Evolutionary conservation across 148 eudicot genomes (phyloP), one percentile per base, ranked within the genome.

Genomic region (Camellia lanceoleosa): DNA sequence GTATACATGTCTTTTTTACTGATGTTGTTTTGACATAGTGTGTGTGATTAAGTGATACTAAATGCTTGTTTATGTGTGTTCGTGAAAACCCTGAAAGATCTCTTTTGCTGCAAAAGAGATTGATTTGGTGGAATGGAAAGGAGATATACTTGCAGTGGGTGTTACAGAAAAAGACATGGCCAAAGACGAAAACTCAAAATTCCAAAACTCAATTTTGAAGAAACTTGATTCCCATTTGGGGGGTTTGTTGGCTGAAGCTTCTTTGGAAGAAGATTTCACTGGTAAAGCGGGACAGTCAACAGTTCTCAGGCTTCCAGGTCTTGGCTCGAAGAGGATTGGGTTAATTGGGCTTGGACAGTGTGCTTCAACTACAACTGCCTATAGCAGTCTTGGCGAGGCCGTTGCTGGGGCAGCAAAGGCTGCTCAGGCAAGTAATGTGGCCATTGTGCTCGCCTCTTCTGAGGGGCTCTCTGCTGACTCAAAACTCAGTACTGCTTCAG

Each of bases 61-160:
- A 79, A 69, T 79, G 51, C 13, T 74, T 84, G 42, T 79, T 80
- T 74, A 10, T 76, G 7, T 62, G 49, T 76, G 38, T 30, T 82
- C 51, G 44, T 73, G 74, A 78, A 78, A 82, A 77, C 44, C 59
- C 54, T 71, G 62, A 12, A 67, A 93, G 99, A 84, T 96, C 60
- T 84, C 92, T 7, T 89, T 96, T 63, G 86, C 97, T 51, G 95
- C 90, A 49, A 96, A 96, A 90, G 99, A 96, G 68, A 79, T 87
- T 14, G 97, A 96, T 74, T 84, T 88, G 83, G 85, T 85, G 63
- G 91, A 93, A 89, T 96, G 99, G 99, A 96, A 90, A 84, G 99
- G 98, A 78, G 98, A 93, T 79, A 83, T 96, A 70, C 89, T 96
- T 13, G 99, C 98, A 0, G 92, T 96, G 43, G 99, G 97, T 46